These are phyloP conservation scores for Porphyrellus cyaneotinctus DNA, from an alignment of 768 basidiomycete species.

Conservation along the genomic window DNA sequence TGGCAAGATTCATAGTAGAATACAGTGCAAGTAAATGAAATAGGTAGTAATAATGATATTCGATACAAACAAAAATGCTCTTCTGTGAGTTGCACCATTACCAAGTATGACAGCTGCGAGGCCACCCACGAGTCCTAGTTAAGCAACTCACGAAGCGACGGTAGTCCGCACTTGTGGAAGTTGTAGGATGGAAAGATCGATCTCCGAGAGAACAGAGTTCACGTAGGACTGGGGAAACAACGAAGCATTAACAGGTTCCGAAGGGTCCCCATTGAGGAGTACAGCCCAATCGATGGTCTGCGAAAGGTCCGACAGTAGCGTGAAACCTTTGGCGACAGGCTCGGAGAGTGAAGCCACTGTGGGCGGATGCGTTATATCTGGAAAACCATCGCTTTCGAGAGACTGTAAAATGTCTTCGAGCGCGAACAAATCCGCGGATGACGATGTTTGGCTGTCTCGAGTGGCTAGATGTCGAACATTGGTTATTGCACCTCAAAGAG, in stretches of 20 bases:
- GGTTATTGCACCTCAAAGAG: background rate
- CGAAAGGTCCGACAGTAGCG: background rate
- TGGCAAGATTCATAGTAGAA: too few relatives aligned
- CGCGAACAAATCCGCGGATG: background rate
- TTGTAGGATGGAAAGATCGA: slow-evolving; percentile 9
- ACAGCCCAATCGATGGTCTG: slow-evolving; percentile 11
- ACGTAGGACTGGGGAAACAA: background rate
- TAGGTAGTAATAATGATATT: background rate
- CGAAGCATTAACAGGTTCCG: background rate
- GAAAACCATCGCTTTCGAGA: background rate
- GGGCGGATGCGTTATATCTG: background rate
- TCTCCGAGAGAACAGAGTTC: background rate
- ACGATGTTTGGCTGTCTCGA: background rate
- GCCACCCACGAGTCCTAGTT: too few relatives aligned
- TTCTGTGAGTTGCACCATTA: background rate
- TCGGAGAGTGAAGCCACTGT: background rate
- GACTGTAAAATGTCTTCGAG: slow-evolving; percentile 9
- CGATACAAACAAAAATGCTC: background rate
- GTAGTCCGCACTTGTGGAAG: background rate
- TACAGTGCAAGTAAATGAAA: background rate
- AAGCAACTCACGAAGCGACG: background rate
- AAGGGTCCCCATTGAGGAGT: slow-evolving; percentile 1
- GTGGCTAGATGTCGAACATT: background rate
- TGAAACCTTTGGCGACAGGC: background rate
- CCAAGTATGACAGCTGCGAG: background rate